phyloP scores from a whole-genome alignment of 2,329 filamentous ascomycete species.

The Grosmannia serpens region DNA sequence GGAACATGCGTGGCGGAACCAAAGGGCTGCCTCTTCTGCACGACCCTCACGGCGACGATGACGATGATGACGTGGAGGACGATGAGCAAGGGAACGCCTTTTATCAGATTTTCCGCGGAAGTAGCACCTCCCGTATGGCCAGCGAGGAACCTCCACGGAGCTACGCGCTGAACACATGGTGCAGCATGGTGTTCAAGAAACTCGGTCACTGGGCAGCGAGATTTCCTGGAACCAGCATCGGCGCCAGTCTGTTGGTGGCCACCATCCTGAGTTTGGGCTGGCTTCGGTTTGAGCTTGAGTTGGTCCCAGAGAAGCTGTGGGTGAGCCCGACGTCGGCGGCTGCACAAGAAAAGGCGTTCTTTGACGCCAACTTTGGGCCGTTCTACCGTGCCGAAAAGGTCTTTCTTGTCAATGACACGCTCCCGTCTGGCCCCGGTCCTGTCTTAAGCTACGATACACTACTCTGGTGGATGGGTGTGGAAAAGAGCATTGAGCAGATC shows the following conservation, averaged over 20 bases:
- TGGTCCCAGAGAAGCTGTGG: constrained; percentile 84
- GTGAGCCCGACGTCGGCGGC: constrained; percentile 89
- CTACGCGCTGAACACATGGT: constrained; percentile 75
- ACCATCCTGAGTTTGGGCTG: constrained; percentile 74
- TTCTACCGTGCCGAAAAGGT: constrained; percentile 92
- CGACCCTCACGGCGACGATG: constrained; percentile 54
- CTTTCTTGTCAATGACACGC: constrained; percentile 84
- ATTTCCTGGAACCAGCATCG: constrained; percentile 77
- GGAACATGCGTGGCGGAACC: constrained; percentile 24
- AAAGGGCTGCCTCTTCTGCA: constrained; percentile 81
- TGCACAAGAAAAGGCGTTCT: constrained; percentile 86
- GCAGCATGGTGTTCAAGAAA: constrained; percentile 67
- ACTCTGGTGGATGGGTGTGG: constrained; percentile 87
- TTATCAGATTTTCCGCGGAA: constrained; percentile 4
- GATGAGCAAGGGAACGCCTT: constrained; percentile 40
- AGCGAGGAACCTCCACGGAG: constrained; percentile 48
- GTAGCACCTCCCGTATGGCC: background rate
- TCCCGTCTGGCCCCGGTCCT: constrained; percentile 50
- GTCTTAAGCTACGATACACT: constrained; percentile 84
- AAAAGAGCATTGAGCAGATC: constrained; percentile 61
- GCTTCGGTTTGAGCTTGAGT: constrained; percentile 81
- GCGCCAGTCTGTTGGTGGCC: constrained; percentile 62
- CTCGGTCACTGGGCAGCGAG: constrained; percentile 71
- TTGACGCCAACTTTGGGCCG: constrained; percentile 84
- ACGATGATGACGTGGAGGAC: constrained; percentile 90